A percentile compares a stretch with the other conserved stretches of the same genome.
Conservation (phyloP, 495 filamentous ascomycete genomes). For the Penicillium riverlandense region DNA sequence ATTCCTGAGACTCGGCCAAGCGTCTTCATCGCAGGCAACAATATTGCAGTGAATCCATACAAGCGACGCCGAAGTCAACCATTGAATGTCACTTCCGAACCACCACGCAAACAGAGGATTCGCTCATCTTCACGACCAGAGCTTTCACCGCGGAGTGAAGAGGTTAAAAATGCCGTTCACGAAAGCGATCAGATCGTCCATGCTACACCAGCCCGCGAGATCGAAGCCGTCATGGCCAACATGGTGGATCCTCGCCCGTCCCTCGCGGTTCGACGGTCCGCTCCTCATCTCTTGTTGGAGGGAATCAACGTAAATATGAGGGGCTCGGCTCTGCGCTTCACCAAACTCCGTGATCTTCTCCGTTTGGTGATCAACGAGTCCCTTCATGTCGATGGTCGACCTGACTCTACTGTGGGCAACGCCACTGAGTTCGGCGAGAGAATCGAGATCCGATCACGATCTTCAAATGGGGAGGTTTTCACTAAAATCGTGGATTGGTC, state of each 20-base stretch:
- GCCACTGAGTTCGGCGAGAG: conserved; percentile 57
- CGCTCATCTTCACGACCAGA: conserved; percentile 28
- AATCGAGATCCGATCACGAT: conserved; percentile 55
- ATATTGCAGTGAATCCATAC: conserved; percentile 39
- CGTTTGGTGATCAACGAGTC: conserved; percentile 64
- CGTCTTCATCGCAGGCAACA: conserved; percentile 37
- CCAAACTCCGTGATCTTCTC: conserved; percentile 59
- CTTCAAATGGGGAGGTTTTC: conserved; percentile 50
- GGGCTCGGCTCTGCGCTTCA: conserved; percentile 44
- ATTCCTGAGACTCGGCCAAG: conserved; percentile 26
- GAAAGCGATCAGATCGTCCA: conserved; percentile 42
- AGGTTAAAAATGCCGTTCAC: conserved; percentile 43
- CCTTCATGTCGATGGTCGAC: conserved; percentile 62
- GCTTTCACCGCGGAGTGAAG: conserved; percentile 43
- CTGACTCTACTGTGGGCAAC: conserved; percentile 57
- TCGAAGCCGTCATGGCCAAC: conserved; percentile 37
- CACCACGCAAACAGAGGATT: conserved; percentile 32
- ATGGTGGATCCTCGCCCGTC: conserved; percentile 37
- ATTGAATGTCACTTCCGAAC: conserved; percentile 22
- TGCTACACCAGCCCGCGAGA: conserved; percentile 27
- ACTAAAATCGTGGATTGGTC: conserved; percentile 60
- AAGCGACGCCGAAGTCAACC: conserved; percentile 45
- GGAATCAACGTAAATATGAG: conserved; percentile 36
- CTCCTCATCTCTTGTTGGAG: conserved; percentile 35
- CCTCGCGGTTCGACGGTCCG: conserved; percentile 32